Evolutionary conservation across 495 filamentous ascomycete species (phyloP).

Genomic region (Podospora tetraspora): DNA sequence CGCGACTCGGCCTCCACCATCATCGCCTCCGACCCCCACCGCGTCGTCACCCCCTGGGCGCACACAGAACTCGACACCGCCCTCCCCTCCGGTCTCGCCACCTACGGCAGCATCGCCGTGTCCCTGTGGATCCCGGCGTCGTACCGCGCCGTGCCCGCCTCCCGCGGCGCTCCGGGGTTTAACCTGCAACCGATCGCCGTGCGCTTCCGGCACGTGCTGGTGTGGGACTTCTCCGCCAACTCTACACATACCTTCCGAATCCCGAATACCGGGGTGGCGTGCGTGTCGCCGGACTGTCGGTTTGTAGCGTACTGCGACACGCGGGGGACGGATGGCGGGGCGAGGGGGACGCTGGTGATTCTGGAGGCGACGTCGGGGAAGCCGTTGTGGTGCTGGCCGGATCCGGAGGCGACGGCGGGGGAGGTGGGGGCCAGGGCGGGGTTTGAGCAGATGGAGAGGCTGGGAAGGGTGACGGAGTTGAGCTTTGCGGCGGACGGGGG

Average conservation of each 20-base stretch:
- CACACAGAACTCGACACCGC: constrained; percentile 35
- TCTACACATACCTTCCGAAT: constrained; percentile 33
- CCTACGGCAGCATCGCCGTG: constrained; percentile 31
- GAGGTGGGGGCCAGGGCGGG: constrained; percentile 16
- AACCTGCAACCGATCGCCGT: constrained; percentile 29
- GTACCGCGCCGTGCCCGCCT: constrained; percentile 28
- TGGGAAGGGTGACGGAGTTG: constrained; percentile 29
- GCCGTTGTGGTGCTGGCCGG: constrained; percentile 33
- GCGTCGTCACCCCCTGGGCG: constrained; percentile 34
- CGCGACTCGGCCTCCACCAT: constrained; percentile 15
- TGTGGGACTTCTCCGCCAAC: constrained; percentile 33
- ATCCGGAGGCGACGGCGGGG: constrained; percentile 24
- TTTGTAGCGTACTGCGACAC: constrained; percentile 32
- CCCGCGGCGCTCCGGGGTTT: constrained; percentile 23
- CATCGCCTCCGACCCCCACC: constrained; percentile 21
- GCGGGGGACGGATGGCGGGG: constrained; percentile 26
- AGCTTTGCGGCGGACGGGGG: constrained; percentile 30
- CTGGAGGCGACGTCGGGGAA: constrained; percentile 32
- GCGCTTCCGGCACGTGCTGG: constrained; percentile 28
- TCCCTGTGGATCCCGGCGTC: constrained; percentile 36
- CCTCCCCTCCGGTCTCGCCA: constrained; percentile 28
- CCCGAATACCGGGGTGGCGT: constrained; percentile 28
- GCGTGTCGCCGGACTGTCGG: constrained; percentile 33
- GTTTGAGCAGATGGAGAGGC: constrained; percentile 24
- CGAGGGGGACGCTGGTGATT: constrained; percentile 27